These are phyloP conservation scores for Amanita subjunquillea DNA, from an alignment of 768 basidiomycete genomes.

Conservation along the genomic window DNA sequence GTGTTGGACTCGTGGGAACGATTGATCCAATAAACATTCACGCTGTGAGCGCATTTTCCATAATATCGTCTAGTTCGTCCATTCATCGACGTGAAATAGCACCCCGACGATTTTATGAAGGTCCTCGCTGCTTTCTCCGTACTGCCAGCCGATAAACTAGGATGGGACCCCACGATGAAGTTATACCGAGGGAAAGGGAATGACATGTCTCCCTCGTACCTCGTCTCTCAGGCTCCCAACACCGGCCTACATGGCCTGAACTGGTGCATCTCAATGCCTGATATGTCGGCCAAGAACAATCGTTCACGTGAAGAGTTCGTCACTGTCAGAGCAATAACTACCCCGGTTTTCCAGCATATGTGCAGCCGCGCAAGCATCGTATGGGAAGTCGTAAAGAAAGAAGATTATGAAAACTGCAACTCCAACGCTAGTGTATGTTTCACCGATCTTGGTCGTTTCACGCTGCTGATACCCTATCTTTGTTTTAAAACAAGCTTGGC, in stretches of 20 bases:
- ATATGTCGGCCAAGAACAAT: background rate
- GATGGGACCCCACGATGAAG: no score
- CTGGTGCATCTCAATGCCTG: background rate
- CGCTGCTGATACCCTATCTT: background rate
- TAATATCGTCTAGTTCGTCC: background rate
- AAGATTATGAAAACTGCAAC: background rate
- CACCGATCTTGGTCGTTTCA: background rate
- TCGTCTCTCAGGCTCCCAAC: background rate
- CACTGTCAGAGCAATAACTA: background rate
- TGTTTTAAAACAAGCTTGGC: conserved; percentile 1
- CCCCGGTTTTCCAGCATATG: background rate
- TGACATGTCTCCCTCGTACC: background rate
- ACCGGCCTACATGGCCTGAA: background rate
- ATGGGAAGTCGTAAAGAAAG: background rate
- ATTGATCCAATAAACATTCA: conserved; percentile 6
- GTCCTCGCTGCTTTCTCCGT: no score
- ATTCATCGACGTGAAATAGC: background rate
- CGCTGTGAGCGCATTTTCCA: background rate
- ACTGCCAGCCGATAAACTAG: no score
- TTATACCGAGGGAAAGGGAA: no score
- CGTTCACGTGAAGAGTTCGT: background rate
- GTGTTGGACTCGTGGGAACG: conserved; percentile 7
- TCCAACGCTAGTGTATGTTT: background rate
- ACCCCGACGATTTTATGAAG: background rate
- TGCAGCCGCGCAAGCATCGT: background rate